Percentiles rank a stretch among this genome's conserved stretches.
phyloP scores from a whole-genome alignment of 2,329 filamentous ascomycete species.

The Diaporthe sp. region DNA sequence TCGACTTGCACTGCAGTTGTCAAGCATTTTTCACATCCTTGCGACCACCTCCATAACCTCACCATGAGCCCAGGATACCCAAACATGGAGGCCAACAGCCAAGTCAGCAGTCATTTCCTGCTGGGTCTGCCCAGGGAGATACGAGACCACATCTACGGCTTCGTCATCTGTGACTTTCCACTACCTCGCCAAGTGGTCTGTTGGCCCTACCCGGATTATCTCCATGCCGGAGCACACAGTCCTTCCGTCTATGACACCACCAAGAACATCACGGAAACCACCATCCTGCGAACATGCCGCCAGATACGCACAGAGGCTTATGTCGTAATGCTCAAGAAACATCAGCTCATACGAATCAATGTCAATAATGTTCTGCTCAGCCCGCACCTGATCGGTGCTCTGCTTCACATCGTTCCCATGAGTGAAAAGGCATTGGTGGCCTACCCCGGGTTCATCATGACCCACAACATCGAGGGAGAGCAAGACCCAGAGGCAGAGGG shows the following conservation, averaged over 20 bases:
- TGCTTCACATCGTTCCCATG: background rate
- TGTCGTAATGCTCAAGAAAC: constrained; percentile 1
- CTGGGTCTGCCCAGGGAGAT: background rate
- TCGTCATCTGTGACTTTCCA: background rate
- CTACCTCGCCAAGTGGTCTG: constrained; percentile 4
- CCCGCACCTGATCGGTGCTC: background rate
- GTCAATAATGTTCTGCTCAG: background rate
- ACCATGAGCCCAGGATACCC: too few relatives aligned
- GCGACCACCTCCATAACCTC: background rate
- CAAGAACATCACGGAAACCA: background rate
- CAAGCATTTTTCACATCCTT: background rate
- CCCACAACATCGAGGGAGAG: constrained; percentile 7
- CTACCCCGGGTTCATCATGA: constrained; percentile 16
- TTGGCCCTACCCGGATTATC: constrained; percentile 18
- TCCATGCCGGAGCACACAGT: background rate
- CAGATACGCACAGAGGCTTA: background rate
- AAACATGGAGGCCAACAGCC: background rate
- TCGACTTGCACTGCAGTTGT: too few relatives aligned
- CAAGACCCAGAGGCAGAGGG: background rate
- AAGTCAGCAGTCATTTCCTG: background rate
- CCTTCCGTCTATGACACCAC: background rate
- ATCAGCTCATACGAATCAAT: background rate
- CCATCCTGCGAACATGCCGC: background rate
- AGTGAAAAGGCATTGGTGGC: background rate
- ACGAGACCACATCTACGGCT: background rate